Conservation (phyloP, 2,329 filamentous ascomycete species). For the Stemphylium beticola region DNA sequence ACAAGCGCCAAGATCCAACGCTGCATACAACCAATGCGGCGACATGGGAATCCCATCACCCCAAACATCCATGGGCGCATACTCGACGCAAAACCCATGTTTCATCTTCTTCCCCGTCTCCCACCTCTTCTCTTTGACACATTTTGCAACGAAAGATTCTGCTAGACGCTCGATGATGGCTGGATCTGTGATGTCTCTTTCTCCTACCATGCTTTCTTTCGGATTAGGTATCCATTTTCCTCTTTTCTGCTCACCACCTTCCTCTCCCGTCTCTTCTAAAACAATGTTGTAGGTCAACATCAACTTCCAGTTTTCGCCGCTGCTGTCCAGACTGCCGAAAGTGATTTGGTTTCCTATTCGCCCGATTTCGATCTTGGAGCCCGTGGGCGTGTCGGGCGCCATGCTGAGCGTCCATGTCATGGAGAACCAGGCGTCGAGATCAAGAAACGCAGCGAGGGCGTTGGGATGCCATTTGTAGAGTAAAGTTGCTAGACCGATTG, state of each 20-base stretch:
- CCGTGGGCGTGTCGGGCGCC: slow-evolving; percentile 11
- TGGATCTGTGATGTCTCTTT: slow-evolving; percentile 16
- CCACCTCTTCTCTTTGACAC: slow-evolving; percentile 19
- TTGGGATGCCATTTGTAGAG: slow-evolving; percentile 29
- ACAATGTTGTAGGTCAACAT: slow-evolving; percentile 31
- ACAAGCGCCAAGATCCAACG: slow-evolving; percentile 17
- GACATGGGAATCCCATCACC: slow-evolving; percentile 32
- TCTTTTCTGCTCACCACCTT: background rate
- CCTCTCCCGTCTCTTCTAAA: background rate
- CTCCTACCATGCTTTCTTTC: slow-evolving; percentile 29
- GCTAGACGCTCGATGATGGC: slow-evolving; percentile 18
- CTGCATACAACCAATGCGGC: slow-evolving; percentile 29
- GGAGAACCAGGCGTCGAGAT: slow-evolving; percentile 34
- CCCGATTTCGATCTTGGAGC: slow-evolving; percentile 27
- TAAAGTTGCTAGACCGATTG: slow-evolving; percentile 26
- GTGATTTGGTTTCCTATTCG: slow-evolving; percentile 31
- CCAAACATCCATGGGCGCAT: slow-evolving; percentile 35
- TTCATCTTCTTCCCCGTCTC: slow-evolving; percentile 22
- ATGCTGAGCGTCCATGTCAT: slow-evolving; percentile 26
- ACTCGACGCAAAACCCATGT: slow-evolving; percentile 29
- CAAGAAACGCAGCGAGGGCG: slow-evolving; percentile 25
- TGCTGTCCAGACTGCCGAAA: slow-evolving; percentile 26
- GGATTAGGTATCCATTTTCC: slow-evolving; percentile 28
- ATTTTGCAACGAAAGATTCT: background rate
- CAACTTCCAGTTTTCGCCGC: slow-evolving; percentile 25